These are phyloP conservation scores for Cryptosporidium muris DNA, from an alignment of 169 alveolate genomes.

Conservation along the genomic window DNA sequence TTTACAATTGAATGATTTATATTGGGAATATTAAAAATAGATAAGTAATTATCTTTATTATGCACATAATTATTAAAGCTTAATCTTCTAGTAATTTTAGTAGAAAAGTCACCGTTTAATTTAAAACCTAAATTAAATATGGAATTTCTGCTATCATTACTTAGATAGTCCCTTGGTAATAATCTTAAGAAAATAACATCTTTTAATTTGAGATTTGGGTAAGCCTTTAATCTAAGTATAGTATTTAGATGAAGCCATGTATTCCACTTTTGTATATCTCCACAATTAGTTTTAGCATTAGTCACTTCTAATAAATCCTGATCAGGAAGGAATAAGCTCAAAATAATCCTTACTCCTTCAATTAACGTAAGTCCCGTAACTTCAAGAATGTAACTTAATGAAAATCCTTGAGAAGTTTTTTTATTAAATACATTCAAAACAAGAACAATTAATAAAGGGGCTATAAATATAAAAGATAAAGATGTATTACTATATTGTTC, in stretches of 20 bases:
- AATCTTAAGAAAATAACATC: background rate
- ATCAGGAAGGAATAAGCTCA: slow-evolving; percentile 39
- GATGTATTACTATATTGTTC: background rate
- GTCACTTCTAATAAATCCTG: slow-evolving; percentile 15
- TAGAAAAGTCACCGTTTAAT: too few species aligned
- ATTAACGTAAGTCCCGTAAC: background rate
- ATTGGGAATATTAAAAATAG: too few species aligned
- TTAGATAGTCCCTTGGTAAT: background rate
- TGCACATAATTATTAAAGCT: too few species aligned
- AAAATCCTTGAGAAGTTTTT: background rate
- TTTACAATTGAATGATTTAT: too few species aligned
- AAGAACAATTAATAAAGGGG: slow-evolving; percentile 2
- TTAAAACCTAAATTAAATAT: too few species aligned
- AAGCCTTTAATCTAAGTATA: background rate
- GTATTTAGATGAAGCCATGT: slow-evolving; percentile 27
- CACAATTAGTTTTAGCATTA: slow-evolving; percentile 7
- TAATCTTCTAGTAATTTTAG: too few species aligned
- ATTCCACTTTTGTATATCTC: slow-evolving; percentile 22
- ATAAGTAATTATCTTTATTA: too few species aligned
- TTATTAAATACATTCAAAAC: slow-evolving; percentile 9
- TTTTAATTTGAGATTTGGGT: background rate
- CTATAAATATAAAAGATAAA: background rate
- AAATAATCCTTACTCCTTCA: slow-evolving; percentile 23
- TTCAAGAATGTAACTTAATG: background rate
- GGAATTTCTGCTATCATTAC: background rate